Percentiles rank a stretch among this genome's conserved stretches.
These are phyloP conservation scores for Xerocomellus dryophilus DNA, from an alignment of 768 basidiomycete genomes.

Conservation along the genomic window DNA sequence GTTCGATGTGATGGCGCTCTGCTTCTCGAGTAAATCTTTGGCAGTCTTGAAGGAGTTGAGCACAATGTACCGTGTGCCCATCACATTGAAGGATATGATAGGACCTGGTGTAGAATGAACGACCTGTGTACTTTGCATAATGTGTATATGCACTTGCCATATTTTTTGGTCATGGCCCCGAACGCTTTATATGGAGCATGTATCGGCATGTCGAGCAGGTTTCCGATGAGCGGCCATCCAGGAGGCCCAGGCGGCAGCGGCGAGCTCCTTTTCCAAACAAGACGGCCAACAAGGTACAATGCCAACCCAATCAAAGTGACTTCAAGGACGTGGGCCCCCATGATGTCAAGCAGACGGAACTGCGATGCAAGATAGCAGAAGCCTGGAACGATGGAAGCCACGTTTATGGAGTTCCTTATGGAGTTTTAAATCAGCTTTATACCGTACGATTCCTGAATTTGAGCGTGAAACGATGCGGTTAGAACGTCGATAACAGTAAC, in stretches of 20 bases:
- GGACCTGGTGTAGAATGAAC: conserved; percentile 17
- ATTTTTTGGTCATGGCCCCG: conserved; percentile 37
- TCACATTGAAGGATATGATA: conserved; percentile 18
- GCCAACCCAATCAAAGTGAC: no score
- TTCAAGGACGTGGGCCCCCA: no score
- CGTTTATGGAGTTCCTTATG: no score
- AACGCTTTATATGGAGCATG: conserved; percentile 50
- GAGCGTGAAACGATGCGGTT: no score
- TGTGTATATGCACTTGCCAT: conserved; percentile 36
- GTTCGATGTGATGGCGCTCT: conserved; percentile 1
- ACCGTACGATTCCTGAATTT: no score
- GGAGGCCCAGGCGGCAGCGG: conserved; percentile 12
- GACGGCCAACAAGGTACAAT: not conserved
- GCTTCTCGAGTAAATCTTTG: conserved; percentile 14
- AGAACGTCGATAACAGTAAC: no score
- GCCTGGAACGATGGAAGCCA: no score
- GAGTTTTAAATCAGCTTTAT: no score
- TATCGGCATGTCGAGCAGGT: conserved; percentile 53
- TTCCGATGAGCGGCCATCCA: conserved; percentile 45
- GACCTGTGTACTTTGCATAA: not conserved
- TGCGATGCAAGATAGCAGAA: no score
- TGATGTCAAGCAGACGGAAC: no score
- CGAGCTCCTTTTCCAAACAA: not conserved
- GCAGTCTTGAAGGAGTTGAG: conserved; percentile 43
- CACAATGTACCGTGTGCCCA: conserved; percentile 46